phyloP scores from a whole-genome alignment of 2,329 filamentous ascomycete genomes.

The Penicillium brevicompactum region DNA sequence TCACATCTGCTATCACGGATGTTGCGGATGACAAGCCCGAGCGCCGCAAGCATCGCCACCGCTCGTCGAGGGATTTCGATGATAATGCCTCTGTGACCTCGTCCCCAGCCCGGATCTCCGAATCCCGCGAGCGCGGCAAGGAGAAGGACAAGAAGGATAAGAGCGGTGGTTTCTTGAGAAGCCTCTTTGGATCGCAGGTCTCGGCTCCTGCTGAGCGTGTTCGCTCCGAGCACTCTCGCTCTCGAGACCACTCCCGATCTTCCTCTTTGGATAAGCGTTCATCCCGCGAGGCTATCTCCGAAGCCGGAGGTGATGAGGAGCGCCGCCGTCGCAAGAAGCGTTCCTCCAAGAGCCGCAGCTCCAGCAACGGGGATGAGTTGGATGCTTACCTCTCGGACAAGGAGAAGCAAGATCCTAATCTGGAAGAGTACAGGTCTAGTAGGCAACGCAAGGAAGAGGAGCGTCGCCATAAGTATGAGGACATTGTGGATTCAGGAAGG shows the following conservation, averaged over 20 bases:
- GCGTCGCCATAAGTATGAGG: conserved; percentile 40
- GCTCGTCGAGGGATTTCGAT: conserved; percentile 31
- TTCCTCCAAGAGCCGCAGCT: conserved; percentile 40
- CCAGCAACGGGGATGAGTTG: conserved; percentile 46
- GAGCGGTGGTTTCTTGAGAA: conserved; percentile 37
- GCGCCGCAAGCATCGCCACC: conserved; percentile 15
- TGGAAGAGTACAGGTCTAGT: conserved; percentile 36
- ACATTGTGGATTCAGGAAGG: conserved; percentile 38
- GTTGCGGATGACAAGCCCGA: conserved; percentile 28
- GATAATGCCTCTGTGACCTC: conserved; percentile 40
- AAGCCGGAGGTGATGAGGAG: conserved; percentile 39
- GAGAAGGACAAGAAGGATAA: conserved; percentile 37
- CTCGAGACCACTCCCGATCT: conserved; percentile 18
- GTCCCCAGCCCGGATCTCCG: conserved; percentile 34
- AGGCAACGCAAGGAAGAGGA: conserved; percentile 39
- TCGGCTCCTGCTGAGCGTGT: conserved; percentile 30
- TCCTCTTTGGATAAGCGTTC: conserved; percentile 31
- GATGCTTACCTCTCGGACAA: conserved; percentile 50
- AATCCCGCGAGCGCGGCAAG: conserved; percentile 33
- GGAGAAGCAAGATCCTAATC: conserved; percentile 41
- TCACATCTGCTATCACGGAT: conserved; percentile 26
- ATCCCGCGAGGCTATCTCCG: conserved; percentile 39
- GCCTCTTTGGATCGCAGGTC: conserved; percentile 42
- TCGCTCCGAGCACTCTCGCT: conserved; percentile 3
- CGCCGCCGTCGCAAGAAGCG: conserved; percentile 51